Conservation (phyloP, 139 green algal species). For the Zygnema cylindricum region DNA sequence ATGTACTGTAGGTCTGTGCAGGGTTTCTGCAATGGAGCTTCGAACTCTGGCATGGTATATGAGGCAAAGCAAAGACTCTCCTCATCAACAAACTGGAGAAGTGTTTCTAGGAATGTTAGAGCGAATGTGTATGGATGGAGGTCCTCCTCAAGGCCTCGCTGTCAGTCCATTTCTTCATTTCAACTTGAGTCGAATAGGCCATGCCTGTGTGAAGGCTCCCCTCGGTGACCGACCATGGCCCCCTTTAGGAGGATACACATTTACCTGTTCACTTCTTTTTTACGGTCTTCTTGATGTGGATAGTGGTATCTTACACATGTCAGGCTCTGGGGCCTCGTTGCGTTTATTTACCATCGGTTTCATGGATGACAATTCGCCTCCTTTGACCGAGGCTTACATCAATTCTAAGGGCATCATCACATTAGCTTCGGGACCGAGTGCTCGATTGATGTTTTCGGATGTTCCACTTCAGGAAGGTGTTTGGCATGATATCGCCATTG, state of each 20-base stretch:
- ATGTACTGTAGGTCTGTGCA: background rate
- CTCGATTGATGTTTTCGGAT: conserved; percentile 1
- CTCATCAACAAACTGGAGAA: conserved; percentile 16
- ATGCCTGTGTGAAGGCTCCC: conserved; percentile 8
- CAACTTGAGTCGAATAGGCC: background rate
- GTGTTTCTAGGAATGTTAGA: conserved; percentile 38
- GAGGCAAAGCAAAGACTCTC: background rate
- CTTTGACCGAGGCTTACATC: background rate
- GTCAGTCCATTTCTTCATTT: conserved; percentile 31
- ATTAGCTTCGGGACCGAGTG: conserved; percentile 13
- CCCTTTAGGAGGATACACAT: conserved; percentile 48
- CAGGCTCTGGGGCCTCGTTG: background rate
- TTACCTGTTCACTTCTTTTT: conserved; percentile 47
- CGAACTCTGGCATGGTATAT: conserved; percentile 14
- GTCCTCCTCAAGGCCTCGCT: background rate
- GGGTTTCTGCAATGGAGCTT: conserved; percentile 38
- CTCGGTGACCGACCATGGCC: conserved; percentile 52
- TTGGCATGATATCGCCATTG: conserved; percentile 52
- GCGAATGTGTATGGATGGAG: conserved; percentile 23
- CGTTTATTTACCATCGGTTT: background rate
- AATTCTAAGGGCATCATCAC: conserved; percentile 12
- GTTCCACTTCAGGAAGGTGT: conserved; percentile 14
- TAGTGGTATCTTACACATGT: background rate
- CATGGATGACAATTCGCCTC: background rate
- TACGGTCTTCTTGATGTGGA: background rate